These are phyloP conservation scores for Aureococcus anophagefferens DNA, from an alignment of 108 stramenopile genomes.

Conservation along the genomic window DNA sequence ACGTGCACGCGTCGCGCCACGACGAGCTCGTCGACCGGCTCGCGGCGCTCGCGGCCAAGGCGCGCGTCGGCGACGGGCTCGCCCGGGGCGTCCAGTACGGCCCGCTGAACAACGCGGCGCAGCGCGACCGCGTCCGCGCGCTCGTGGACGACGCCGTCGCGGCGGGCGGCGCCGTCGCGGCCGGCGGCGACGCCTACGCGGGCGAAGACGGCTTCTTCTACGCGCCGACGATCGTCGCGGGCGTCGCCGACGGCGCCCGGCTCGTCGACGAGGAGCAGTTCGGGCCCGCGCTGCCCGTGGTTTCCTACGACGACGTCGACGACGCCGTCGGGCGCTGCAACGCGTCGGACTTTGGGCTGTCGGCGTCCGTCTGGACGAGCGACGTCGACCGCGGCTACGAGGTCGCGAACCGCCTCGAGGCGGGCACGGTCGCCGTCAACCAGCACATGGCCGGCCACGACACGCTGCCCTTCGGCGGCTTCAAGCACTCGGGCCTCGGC, in stretches of 20 bases:
- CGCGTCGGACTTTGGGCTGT: too few species aligned
- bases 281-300: slow-evolving; percentile 4
- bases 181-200: background rate
- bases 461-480: slow-evolving; percentile 88
- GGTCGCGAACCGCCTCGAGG: slow-evolving; percentile 38
- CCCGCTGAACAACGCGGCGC: slow-evolving; percentile 5
- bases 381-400: too few species aligned
- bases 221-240: slow-evolving; percentile 5
- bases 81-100: background rate
- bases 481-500: slow-evolving; percentile 89
- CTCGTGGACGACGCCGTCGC: slow-evolving; percentile 9
- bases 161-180: slow-evolving; percentile 6
- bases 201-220: background rate
- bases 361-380: too few species aligned
- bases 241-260: slow-evolving; percentile 8
- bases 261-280: slow-evolving; percentile 16
- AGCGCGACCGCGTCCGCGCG: slow-evolving; percentile 2
- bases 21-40: slow-evolving; percentile 13
- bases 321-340: too few species aligned
- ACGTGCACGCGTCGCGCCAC: slow-evolving; percentile 8
- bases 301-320: slow-evolving; percentile 1
- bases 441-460: slow-evolving; percentile 66
- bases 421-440: slow-evolving; percentile 85
- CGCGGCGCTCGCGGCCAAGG: background rate
- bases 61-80: slow-evolving; percentile 3